Percentiles rank a stretch among this genome's conserved stretches.
These are phyloP conservation scores for Grammothele lineata DNA, from an alignment of 768 basidiomycete species.

Conservation along the genomic window DNA sequence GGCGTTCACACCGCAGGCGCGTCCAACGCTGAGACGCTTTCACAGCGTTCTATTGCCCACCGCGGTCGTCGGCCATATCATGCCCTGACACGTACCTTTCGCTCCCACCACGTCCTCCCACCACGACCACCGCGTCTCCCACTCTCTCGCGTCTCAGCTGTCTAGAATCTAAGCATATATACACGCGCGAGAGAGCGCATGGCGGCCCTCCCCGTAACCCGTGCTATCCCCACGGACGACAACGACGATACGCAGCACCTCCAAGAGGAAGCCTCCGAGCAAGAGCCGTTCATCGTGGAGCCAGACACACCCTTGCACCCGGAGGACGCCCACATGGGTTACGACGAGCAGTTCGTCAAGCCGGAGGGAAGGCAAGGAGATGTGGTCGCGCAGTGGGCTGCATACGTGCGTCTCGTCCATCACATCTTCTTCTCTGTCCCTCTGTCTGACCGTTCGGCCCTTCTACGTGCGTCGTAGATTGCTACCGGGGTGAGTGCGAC, in stretches of 20 bases:
- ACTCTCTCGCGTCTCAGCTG: background rate
- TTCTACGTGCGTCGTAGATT: background rate
- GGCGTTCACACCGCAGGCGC: background rate
- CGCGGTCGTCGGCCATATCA: constrained; percentile 8
- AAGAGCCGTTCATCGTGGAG: constrained; percentile 10
- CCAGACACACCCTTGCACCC: background rate
- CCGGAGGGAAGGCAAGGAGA: constrained; percentile 39
- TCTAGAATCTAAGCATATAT: constrained; percentile 2
- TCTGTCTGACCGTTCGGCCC: too few relatives aligned
- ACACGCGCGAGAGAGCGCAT: background rate
- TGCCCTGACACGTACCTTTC: constrained; percentile 16
- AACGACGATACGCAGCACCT: too few relatives aligned
- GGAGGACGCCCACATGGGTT: constrained; percentile 8
- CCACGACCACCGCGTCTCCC: background rate
- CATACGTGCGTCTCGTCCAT: constrained; percentile 34
- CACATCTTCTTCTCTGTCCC: background rate
- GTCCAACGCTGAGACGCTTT: background rate
- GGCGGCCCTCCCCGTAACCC: background rate
- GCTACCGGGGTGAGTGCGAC: constrained; percentile 1
- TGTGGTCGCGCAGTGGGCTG: constrained; percentile 26
- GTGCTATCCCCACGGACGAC: too few relatives aligned
- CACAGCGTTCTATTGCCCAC: constrained; percentile 4
- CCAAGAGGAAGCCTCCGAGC: constrained; percentile 1
- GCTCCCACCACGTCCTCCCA: background rate
- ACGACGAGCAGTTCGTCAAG: constrained; percentile 21